Conservation (phyloP, 768 basidiomycete species). For the Lactarius deliciosus region DNA sequence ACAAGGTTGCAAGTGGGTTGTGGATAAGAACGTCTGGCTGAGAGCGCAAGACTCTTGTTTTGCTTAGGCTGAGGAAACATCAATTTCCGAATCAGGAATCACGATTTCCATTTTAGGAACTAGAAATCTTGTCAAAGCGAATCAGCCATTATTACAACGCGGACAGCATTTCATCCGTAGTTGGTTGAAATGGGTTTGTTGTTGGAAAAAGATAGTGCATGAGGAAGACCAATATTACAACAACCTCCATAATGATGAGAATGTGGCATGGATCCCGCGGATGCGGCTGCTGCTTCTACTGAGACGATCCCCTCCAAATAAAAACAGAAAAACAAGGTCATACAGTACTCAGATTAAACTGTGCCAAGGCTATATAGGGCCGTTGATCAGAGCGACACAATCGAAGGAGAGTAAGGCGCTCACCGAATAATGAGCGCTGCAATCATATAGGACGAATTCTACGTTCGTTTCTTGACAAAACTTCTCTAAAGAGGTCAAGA, state of each 20-base stretch:
- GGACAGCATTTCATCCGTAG: conserved; percentile 1
- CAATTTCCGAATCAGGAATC: conserved; percentile 15
- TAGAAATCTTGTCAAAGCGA: background rate
- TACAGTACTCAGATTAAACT: conserved; percentile 12
- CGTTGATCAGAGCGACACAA: background rate
- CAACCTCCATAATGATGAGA: background rate
- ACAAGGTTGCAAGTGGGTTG: conserved; percentile 13
- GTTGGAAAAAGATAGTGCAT: background rate
- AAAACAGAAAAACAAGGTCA: background rate
- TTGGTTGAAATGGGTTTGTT: background rate
- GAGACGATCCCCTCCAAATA: background rate
- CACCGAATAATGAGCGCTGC: conserved; percentile 18
- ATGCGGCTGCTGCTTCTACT: background rate
- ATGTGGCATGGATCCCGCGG: background rate
- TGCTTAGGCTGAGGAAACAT: conserved; percentile 4
- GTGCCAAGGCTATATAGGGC: conserved; percentile 15
- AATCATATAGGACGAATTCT: conserved; percentile 18
- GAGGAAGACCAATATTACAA: background rate
- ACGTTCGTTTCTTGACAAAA: conserved; percentile 17
- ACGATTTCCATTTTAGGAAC: conserved; percentile 16
- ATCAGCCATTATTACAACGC: background rate
- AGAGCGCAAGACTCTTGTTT: conserved; percentile 10
- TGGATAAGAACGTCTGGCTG: background rate
- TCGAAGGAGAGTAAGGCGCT: background rate
- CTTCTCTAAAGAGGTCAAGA: conserved; percentile 12